Conservation (phyloP, 2,329 filamentous ascomycete species). For the Proliferodiscus dingleyae region DNA sequence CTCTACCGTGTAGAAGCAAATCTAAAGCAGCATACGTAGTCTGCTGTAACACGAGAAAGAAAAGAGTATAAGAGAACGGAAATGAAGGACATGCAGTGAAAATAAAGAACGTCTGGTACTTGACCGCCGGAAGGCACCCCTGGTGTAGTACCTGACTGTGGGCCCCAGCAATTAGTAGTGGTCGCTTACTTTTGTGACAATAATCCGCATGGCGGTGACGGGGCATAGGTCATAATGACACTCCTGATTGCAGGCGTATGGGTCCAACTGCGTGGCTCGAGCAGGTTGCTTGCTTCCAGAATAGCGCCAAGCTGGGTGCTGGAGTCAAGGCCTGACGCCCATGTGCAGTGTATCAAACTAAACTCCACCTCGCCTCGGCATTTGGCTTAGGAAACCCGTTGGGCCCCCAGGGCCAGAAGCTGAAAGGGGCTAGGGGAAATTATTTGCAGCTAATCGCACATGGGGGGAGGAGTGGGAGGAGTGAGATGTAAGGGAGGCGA, state of each 20-base stretch:
- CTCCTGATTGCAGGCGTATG: slow-evolving; percentile 5
- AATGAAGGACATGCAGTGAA: slow-evolving; percentile 7
- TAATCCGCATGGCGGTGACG: slow-evolving; percentile 18
- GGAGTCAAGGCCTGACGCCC: neutral
- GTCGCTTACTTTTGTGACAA: slow-evolving; percentile 19
- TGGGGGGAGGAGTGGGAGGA: no score
- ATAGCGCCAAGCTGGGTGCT: neutral
- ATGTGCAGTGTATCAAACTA: slow-evolving; percentile 18
- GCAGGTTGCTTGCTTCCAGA: neutral
- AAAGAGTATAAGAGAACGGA: slow-evolving; percentile 9
- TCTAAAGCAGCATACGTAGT: slow-evolving; percentile 3
- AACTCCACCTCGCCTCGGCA: slow-evolving; percentile 17
- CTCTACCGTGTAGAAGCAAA: slow-evolving; percentile 2
- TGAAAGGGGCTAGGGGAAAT: slow-evolving; percentile 5
- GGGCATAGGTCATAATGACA: slow-evolving; percentile 11
- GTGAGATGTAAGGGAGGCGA: no score
- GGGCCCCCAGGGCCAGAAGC: slow-evolving; percentile 1
- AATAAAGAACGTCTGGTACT: slow-evolving; percentile 15
- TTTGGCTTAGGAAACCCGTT: slow-evolving; percentile 20
- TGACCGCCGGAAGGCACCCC: slow-evolving; percentile 15
- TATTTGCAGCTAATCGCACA: slow-evolving; percentile 16
- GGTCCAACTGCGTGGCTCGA: slow-evolving; percentile 10
- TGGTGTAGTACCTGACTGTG: slow-evolving; percentile 8
- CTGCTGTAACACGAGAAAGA: slow-evolving; percentile 5
- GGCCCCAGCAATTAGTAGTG: slow-evolving; percentile 12